Percentiles rank a stretch among this genome's conserved stretches.
phyloP scores from a whole-genome alignment of 352 stramenopile species.

The Sclerospora graminicola region DNA sequence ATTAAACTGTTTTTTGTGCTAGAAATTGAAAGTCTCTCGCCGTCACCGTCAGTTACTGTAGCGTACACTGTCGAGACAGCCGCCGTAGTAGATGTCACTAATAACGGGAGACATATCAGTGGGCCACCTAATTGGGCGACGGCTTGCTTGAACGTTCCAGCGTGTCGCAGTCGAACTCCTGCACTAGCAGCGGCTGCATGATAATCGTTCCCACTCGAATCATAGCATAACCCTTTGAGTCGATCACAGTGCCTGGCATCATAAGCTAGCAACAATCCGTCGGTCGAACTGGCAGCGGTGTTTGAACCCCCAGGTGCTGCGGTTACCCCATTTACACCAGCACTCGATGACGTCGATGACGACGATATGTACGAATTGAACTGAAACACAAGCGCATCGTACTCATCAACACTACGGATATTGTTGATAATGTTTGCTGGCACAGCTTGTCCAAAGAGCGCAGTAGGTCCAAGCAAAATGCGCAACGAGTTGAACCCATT shows the following conservation, averaged over 20 bases:
- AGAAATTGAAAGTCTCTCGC: background rate
- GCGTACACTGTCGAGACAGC: conserved; percentile 20
- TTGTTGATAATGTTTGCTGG: conserved; percentile 50
- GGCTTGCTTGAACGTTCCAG: conserved; percentile 62
- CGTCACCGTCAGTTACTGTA: conserved; percentile 2
- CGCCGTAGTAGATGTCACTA: conserved; percentile 38
- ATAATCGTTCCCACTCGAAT: conserved; percentile 61
- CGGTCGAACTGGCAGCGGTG: conserved; percentile 24
- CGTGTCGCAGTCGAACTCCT: conserved; percentile 46
- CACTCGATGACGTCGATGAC: conserved; percentile 38
- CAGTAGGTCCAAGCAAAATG: conserved; percentile 50
- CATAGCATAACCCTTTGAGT: conserved; percentile 49
- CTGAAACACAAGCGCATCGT: conserved; percentile 64
- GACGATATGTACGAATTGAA: conserved; percentile 75
- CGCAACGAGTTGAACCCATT: conserved; percentile 45
- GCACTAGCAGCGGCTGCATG: conserved; percentile 46
- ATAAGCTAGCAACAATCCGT: conserved; percentile 53
- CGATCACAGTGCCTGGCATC: conserved; percentile 57
- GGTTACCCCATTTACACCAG: conserved; percentile 17
- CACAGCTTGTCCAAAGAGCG: conserved; percentile 49
- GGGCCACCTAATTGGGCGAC: conserved; percentile 55
- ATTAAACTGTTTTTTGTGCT: conserved; percentile 5
- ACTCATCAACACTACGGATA: conserved; percentile 61
- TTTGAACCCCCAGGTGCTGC: conserved; percentile 15
- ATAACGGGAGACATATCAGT: conserved; percentile 49